phyloP scores from a whole-genome alignment of 345 rosid genomes.

The Carallia brachiata region DNA sequence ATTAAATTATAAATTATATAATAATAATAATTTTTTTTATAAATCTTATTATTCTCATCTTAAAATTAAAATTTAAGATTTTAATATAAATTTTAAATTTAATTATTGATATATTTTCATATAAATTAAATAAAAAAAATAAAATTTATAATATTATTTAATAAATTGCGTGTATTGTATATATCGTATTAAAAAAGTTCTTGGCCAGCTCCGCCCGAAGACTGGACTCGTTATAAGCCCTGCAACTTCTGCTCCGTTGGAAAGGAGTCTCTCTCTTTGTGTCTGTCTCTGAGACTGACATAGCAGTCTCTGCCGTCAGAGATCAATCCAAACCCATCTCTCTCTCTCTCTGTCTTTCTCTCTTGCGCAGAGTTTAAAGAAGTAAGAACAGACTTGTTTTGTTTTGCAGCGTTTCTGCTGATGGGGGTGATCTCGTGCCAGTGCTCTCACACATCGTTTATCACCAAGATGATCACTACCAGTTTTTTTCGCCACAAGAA shows the following conservation, averaged over 20 bases:
- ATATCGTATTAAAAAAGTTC: no score
- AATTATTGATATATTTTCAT: no score
- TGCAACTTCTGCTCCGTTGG: neutral
- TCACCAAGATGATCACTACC: conserved; percentile 74
- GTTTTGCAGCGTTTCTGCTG: conserved; percentile 35
- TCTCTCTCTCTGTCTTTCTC: neutral
- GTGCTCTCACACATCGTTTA: conserved; percentile 67
- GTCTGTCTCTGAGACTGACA: neutral
- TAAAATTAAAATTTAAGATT: no score
- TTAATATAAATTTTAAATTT: no score
- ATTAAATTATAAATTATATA: no score
- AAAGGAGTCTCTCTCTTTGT: neutral
- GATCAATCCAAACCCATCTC: conserved; percentile 1
- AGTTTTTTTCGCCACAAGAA: conserved; percentile 84
- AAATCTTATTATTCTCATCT: no score
- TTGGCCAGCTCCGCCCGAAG: no score
- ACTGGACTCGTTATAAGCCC: conserved; percentile 24
- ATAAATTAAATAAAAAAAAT: no score
- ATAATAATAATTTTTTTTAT: no score
- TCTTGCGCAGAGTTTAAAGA: neutral
- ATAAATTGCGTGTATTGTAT: no score
- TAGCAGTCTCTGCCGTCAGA: neutral
- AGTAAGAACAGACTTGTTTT: neutral
- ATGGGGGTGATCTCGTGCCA: conserved; percentile 62
- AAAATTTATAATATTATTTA: no score